These are phyloP conservation scores for Pyrenochaeta sp. DNA, from an alignment of 2,329 filamentous ascomycete species.

Conservation along the genomic window DNA sequence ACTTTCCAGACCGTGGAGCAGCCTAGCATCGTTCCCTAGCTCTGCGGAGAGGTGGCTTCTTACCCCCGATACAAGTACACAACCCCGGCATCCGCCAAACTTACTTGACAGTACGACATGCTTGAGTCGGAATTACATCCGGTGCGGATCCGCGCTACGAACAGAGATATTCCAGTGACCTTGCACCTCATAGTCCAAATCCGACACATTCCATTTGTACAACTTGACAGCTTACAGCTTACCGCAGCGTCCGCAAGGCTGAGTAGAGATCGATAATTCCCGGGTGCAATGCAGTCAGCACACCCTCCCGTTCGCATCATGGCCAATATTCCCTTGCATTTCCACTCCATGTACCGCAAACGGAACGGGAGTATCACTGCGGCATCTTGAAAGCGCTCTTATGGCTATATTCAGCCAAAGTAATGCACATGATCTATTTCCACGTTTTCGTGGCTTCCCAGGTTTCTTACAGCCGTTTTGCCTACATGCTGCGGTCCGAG, in stretches of 20 bases:
- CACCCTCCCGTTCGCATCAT: constrained; percentile 26
- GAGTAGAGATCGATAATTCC: constrained; percentile 36
- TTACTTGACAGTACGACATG: constrained; percentile 1
- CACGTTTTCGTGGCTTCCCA: constrained; percentile 12
- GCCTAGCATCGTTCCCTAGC: constrained; percentile 7
- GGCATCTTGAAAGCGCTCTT: constrained; percentile 8
- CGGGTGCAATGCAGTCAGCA: constrained; percentile 42
- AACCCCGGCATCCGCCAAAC: background rate
- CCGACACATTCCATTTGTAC: constrained; percentile 6
- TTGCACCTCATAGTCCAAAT: constrained; percentile 9
- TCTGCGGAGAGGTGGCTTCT: constrained; percentile 9
- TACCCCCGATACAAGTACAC: constrained; percentile 2
- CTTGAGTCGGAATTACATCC: constrained; percentile 9
- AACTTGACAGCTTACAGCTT: constrained; percentile 18
- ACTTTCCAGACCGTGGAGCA: constrained; percentile 3
- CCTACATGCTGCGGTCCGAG: background rate
- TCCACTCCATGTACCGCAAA: constrained; percentile 2
- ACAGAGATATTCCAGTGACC: constrained; percentile 8
- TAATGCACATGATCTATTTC: constrained; percentile 8
- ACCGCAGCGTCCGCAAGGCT: constrained; percentile 33
- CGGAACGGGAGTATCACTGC: constrained; percentile 7
- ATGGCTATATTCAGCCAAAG: constrained; percentile 16
- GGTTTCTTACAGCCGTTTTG: constrained; percentile 1
- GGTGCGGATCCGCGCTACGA: constrained; percentile 9
- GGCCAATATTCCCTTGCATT: constrained; percentile 3